phyloP scores from a whole-genome alignment of 2,329 filamentous ascomycete genomes.

The Cladosporium sp. region DNA sequence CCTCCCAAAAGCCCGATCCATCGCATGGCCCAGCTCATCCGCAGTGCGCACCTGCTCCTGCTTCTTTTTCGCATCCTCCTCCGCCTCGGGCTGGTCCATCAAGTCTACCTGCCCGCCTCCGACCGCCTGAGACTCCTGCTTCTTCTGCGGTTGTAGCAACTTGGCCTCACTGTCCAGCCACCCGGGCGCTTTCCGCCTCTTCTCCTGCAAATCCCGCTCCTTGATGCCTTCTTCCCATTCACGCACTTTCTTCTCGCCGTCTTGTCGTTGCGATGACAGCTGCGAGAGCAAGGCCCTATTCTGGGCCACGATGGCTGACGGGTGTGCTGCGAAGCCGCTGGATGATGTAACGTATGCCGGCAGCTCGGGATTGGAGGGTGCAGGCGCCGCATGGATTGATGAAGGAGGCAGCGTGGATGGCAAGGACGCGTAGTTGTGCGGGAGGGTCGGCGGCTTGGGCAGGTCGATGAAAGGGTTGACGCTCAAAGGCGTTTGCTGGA shows the following conservation, averaged over 20 bases:
- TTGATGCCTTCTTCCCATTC: constrained; percentile 63
- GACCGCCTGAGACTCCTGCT: constrained; percentile 11
- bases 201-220: constrained; percentile 67
- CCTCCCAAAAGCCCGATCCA: constrained; percentile 32
- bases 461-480: constrained; percentile 92
- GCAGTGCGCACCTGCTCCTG: constrained; percentile 19
- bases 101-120: constrained; percentile 12
- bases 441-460: constrained; percentile 81
- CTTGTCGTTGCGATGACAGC: constrained; percentile 60
- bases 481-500: constrained; percentile 86
- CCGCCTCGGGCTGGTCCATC: constrained; percentile 21
- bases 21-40: constrained; percentile 29
- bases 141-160: constrained; percentile 61
- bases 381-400: constrained; percentile 45
- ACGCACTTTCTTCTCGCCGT: constrained; percentile 60
- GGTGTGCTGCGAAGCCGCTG: constrained; percentile 74
- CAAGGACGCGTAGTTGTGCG: constrained; percentile 90
- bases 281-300: constrained; percentile 74
- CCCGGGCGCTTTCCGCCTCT: constrained; percentile 69
- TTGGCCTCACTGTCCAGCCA: constrained; percentile 71
- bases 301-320: constrained; percentile 75
- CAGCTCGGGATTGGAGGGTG: constrained; percentile 33
- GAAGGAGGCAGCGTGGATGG: constrained; percentile 79
- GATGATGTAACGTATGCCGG: constrained; percentile 69
- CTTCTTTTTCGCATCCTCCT: constrained; percentile 5